Percentiles rank a stretch among this genome's conserved stretches.
These are phyloP conservation scores for Perkinsus chesapeaki DNA, from an alignment of 169 alveolate genomes.

Conservation along the genomic window DNA sequence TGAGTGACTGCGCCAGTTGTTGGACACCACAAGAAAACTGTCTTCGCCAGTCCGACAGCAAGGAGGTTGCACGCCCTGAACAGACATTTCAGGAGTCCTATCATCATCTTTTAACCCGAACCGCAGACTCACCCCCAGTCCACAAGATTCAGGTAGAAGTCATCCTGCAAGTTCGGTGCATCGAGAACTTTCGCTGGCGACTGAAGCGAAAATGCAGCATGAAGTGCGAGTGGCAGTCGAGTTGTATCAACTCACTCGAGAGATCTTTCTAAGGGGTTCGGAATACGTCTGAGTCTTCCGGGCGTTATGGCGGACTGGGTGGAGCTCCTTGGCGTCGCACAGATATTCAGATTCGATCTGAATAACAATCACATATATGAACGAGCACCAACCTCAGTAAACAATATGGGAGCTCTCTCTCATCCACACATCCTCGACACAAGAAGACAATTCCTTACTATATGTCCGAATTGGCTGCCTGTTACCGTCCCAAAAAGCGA, in stretches of 20 bases:
- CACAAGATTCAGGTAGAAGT: slow-evolving; percentile 74
- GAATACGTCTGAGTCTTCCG: background rate
- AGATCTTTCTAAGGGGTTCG: background rate
- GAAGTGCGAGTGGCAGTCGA: slow-evolving; percentile 5
- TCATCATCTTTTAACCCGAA: background rate
- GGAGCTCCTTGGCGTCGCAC: background rate
- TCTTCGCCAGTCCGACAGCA: slow-evolving; percentile 82
- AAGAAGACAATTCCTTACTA: background rate
- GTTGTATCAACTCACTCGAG: background rate
- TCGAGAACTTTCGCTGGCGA: slow-evolving; percentile 46
- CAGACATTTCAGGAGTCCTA: background rate
- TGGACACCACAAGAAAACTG: slow-evolving; percentile 84
- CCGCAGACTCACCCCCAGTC: slow-evolving; percentile 67
- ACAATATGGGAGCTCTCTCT: too few relatives aligned
- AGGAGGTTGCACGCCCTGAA: slow-evolving; percentile 47
- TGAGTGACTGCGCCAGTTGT: slow-evolving; percentile 67
- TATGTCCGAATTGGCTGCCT: too few relatives aligned
- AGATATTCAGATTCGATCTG: background rate
- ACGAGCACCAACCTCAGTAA: too few relatives aligned
- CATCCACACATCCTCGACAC: background rate
- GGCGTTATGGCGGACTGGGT: background rate
- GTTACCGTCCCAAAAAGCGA: background rate
- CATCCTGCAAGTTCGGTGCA: slow-evolving; percentile 86
- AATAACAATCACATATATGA: too few relatives aligned
- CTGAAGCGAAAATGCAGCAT: slow-evolving; percentile 19